These are phyloP conservation scores for Fusarium agapanthi DNA, from an alignment of 2,329 filamentous ascomycete genomes.

Conservation along the genomic window DNA sequence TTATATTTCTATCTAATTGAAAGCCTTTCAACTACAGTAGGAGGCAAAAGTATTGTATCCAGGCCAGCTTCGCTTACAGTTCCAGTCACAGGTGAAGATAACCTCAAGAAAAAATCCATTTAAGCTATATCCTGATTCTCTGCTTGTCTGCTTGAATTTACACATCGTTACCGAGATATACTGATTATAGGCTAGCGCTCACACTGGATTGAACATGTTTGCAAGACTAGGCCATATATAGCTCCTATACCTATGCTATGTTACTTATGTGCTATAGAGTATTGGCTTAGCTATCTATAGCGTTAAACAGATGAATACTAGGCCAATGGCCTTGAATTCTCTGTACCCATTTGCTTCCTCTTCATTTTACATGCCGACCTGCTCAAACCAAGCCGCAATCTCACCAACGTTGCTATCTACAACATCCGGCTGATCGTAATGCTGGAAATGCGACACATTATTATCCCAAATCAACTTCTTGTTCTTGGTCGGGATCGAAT, in stretches of 20 bases:
- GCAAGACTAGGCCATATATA: no score
- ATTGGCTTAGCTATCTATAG: background rate
- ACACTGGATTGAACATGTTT: no score
- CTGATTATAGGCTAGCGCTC: no score
- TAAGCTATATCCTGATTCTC: rapidly evolving
- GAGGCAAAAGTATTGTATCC: no score
- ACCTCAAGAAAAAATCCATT: no score
- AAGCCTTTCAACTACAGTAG: no score
- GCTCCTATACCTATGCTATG: no score
- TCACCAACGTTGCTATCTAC: background rate
- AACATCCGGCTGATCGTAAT: background rate
- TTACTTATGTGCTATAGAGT: rapidly evolving
- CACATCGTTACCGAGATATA: no score
- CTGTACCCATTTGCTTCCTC: background rate
- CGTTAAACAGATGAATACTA: rapidly evolving
- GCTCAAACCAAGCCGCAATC: background rate
- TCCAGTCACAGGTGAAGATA: no score
- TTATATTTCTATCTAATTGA: no score
- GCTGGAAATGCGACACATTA: background rate
- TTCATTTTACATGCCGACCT: rapidly evolving
- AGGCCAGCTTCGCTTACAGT: no score
- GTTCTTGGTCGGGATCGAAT: background rate
- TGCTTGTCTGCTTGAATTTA: no score
- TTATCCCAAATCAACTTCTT: background rate
- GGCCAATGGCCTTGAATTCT: rapidly evolving